Evolutionary conservation across 2,329 filamentous ascomycete genomes (phyloP).

Genomic region (Hypoxylon sp.): DNA sequence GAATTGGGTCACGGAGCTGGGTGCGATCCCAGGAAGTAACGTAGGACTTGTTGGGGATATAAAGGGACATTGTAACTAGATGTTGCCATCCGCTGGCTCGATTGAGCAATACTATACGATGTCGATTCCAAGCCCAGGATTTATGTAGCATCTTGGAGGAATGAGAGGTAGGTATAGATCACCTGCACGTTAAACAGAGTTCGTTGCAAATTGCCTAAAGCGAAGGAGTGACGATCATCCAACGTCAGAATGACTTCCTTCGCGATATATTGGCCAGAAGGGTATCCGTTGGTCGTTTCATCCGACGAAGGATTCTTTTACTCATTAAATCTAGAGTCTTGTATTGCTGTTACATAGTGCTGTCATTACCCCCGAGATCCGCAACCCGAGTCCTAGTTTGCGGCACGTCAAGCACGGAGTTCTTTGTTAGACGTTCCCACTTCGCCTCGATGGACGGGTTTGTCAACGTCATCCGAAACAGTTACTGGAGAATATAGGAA

Average conservation of each 20-base stretch:
- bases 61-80: constrained; percentile 5
- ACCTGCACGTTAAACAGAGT: constrained; percentile 1
- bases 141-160: background rate
- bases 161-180: background rate
- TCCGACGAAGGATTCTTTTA: constrained; percentile 17
- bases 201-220: constrained; percentile 42
- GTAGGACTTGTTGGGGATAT: constrained; percentile 8
- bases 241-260: constrained; percentile 32
- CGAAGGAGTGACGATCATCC: constrained; percentile 22
- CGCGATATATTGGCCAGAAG: background rate
- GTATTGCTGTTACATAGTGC: background rate
- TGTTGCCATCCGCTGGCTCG: constrained; percentile 3
- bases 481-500: background rate
- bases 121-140: constrained; percentile 18
- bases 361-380: background rate
- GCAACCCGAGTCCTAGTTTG: background rate
- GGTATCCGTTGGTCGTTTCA: constrained; percentile 13
- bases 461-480: constrained; percentile 5
- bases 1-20: background rate
- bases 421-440: background rate
- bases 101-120: constrained; percentile 9
- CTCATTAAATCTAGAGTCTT: background rate
- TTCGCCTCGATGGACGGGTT: background rate
- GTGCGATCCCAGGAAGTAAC: background rate
- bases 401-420: background rate